These are phyloP conservation scores for Leptosphaerulina australis DNA, from an alignment of 2,329 filamentous ascomycete genomes.

Conservation along the genomic window DNA sequence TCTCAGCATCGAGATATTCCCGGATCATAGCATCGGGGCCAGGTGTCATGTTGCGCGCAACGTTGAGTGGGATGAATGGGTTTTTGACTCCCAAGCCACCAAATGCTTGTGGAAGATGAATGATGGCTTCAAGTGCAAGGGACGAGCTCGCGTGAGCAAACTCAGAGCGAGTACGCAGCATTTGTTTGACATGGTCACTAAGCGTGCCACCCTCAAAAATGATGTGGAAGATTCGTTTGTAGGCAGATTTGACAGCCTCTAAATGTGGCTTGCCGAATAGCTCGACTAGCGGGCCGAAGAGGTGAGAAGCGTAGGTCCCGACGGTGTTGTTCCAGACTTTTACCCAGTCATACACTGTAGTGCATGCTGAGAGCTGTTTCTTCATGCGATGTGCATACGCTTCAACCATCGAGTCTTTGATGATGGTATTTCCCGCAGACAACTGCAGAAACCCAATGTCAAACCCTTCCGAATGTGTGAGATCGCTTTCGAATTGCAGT, in stretches of 20 bases:
- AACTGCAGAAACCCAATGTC: constrained; percentile 24
- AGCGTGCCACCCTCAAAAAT: constrained; percentile 29
- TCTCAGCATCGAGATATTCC: constrained; percentile 25
- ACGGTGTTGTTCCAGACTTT: constrained; percentile 35
- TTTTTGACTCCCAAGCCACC: constrained; percentile 42
- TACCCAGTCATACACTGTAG: constrained; percentile 36
- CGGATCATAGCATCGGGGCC: constrained; percentile 17
- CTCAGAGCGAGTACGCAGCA: constrained; percentile 21
- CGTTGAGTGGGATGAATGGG: constrained; percentile 31
- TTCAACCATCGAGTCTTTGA: constrained; percentile 25
- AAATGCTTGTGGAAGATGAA: constrained; percentile 35
- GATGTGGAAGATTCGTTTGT: constrained; percentile 31
- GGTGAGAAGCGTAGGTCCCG: constrained; percentile 32
- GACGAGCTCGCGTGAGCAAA: background rate
- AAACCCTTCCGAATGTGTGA: background rate
- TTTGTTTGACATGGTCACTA: constrained; percentile 26
- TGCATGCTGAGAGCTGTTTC: constrained; percentile 27
- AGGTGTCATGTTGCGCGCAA: constrained; percentile 20
- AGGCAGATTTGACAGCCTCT: constrained; percentile 28
- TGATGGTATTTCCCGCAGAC: background rate
- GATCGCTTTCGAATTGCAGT: constrained; percentile 13
- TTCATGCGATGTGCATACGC: constrained; percentile 27
- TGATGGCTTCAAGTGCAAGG: constrained; percentile 31
- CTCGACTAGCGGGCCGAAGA: constrained; percentile 38
- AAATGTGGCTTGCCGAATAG: constrained; percentile 36